Evolutionary conservation across 2,329 filamentous ascomycete species (phyloP).

Genomic region (Chaetomium olivaceum): DNA sequence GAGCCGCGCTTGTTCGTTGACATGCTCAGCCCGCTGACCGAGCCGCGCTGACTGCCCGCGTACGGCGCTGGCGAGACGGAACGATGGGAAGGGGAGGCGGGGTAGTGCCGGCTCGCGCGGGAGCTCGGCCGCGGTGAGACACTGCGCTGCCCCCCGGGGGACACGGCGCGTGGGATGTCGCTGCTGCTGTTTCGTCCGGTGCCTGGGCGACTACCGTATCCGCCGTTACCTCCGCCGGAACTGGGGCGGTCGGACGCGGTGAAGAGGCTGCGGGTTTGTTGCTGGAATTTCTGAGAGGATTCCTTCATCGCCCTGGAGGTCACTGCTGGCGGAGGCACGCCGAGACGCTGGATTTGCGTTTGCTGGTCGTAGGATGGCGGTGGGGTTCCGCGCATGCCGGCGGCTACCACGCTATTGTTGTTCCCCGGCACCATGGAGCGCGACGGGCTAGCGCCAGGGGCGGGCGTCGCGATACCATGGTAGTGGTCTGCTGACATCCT

Average conservation of each 20-base stretch:
- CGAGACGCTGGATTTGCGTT: slow-evolving; percentile 73
- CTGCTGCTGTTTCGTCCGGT: slow-evolving; percentile 56
- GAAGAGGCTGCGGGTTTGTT: slow-evolving; percentile 82
- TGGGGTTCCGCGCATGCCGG: slow-evolving; percentile 70
- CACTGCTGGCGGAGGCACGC: slow-evolving; percentile 86
- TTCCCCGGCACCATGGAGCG: slow-evolving; percentile 45
- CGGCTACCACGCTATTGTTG: slow-evolving; percentile 47
- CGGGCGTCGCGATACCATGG: slow-evolving; percentile 87
- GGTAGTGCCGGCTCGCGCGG: slow-evolving; percentile 12
- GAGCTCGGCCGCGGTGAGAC: slow-evolving; percentile 43
- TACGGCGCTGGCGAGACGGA: slow-evolving; percentile 61
- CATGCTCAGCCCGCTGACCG: slow-evolving; percentile 31
- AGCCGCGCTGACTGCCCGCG: slow-evolving; percentile 41
- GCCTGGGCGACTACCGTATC: slow-evolving; percentile 46
- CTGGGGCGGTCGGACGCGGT: slow-evolving; percentile 40
- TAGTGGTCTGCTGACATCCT: slow-evolving; percentile 96
- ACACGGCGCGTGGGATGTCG: slow-evolving; percentile 61
- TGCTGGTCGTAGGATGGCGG: slow-evolving; percentile 84
- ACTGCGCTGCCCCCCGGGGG: slow-evolving; percentile 59
- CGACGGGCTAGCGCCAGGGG: slow-evolving; percentile 39
- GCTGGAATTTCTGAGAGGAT: slow-evolving; percentile 83
- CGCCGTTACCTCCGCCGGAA: slow-evolving; percentile 40
- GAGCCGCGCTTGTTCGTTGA: slow-evolving; percentile 39
- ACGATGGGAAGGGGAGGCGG: background rate
- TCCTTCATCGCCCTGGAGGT: slow-evolving; percentile 96